phyloP scores from a whole-genome alignment of 169 alveolate species.

The Neospora caninum region DNA sequence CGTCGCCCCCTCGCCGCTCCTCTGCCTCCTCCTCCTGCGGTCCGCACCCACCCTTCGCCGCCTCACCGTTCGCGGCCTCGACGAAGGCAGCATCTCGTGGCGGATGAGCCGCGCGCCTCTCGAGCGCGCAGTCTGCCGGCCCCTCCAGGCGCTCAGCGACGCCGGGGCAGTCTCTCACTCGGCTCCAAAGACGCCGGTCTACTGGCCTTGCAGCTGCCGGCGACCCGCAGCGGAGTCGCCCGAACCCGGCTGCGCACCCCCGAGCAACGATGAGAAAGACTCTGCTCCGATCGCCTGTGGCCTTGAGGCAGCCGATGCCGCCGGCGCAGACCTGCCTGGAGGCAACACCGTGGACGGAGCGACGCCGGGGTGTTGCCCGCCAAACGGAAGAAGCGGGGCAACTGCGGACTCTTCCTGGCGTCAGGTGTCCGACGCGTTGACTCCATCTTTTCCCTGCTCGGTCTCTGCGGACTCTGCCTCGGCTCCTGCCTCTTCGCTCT shows the following conservation, averaged over 20 bases:
- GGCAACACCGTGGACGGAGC: too few relatives aligned
- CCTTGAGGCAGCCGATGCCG: too few relatives aligned
- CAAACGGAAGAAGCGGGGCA: too few relatives aligned
- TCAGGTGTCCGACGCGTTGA: neutral
- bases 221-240: neutral
- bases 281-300: too few relatives aligned
- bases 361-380: too few relatives aligned
- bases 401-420: too few relatives aligned
- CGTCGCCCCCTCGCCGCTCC: neutral
- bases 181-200: neutral
- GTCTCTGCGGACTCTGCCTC: neutral
- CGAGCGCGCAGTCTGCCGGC: neutral
- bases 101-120: neutral
- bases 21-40: neutral
- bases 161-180: neutral
- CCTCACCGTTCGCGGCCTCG: neutral
- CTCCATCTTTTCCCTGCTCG: neutral
- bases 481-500: neutral
- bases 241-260: too few relatives aligned
- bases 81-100: conserved; percentile 26
- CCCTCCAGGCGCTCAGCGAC: neutral
- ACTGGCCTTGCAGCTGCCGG: neutral
- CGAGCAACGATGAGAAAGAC: too few relatives aligned
- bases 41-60: neutral
- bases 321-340: too few relatives aligned